Conservation (phyloP, 2,329 filamentous ascomycete species). For the Scopulariopsis brevicaulis region DNA sequence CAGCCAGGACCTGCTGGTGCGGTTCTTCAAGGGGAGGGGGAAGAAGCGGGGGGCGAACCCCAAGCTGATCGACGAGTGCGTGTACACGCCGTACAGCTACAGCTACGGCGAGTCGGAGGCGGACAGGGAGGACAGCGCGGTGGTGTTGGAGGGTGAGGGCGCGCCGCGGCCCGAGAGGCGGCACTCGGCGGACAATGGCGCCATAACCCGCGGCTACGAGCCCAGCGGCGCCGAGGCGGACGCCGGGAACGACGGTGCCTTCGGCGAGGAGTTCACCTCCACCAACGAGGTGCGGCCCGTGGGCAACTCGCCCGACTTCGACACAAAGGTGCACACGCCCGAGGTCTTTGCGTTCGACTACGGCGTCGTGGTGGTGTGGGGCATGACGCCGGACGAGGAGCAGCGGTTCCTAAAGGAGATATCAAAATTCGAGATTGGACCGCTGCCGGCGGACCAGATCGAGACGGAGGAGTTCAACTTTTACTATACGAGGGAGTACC, state of each 20-base stretch:
- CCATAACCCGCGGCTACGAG: slow-evolving; percentile 18
- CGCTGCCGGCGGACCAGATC: slow-evolving; percentile 76
- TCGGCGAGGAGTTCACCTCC: background rate
- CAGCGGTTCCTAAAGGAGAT: slow-evolving; percentile 87
- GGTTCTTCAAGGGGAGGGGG: slow-evolving; percentile 76
- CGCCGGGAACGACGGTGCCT: slow-evolving; percentile 21
- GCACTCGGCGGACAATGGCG: slow-evolving; percentile 63
- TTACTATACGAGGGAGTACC: slow-evolving; percentile 96
- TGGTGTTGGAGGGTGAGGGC: slow-evolving; percentile 5
- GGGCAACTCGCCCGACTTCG: slow-evolving; percentile 56
- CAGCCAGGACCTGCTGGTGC: slow-evolving; percentile 78
- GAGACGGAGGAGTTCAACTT: slow-evolving; percentile 99
- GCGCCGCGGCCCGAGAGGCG: slow-evolving; percentile 44
- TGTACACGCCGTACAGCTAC: slow-evolving; percentile 91
- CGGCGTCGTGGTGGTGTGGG: slow-evolving; percentile 96
- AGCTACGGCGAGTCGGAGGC: slow-evolving; percentile 49
- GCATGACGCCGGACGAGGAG: slow-evolving; percentile 86
- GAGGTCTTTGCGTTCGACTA: slow-evolving; percentile 97
- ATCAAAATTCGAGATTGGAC: slow-evolving; percentile 86
- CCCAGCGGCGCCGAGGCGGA: slow-evolving; percentile 18
- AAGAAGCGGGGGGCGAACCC: slow-evolving; percentile 71
- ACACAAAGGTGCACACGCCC: slow-evolving; percentile 79
- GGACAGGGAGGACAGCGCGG: slow-evolving; percentile 12
- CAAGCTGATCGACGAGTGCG: slow-evolving; percentile 93
- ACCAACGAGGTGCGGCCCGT: slow-evolving; percentile 10